phyloP scores from a whole-genome alignment of 768 basidiomycete genomes.

The Russula vinacea region DNA sequence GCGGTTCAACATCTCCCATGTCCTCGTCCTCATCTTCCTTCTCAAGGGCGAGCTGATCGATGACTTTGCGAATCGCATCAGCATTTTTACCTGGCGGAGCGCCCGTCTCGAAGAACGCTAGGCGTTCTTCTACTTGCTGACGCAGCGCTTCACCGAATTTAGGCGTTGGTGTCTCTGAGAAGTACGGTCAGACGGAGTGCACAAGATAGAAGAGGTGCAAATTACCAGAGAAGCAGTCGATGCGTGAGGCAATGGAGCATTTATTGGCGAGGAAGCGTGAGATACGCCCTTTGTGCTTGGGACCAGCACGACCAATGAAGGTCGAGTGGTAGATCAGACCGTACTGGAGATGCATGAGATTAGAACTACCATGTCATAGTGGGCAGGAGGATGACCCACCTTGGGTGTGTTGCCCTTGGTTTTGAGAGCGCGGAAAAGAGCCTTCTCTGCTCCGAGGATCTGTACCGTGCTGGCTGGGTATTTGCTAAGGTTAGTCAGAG shows the following conservation, averaged over 20 bases:
- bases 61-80: conserved; percentile 86
- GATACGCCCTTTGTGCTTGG: conserved; percentile 95
- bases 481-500: conserved; percentile 94
- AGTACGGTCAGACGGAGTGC: background rate
- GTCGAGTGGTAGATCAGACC: conserved; percentile 96
- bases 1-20: conserved; percentile 44
- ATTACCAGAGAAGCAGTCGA: conserved; percentile 88
- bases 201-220: background rate
- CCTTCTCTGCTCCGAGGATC: conserved; percentile 97
- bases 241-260: conserved; percentile 93
- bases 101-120: conserved; percentile 92
- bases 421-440: conserved; percentile 94
- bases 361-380: background rate
- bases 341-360: conserved; percentile 54
- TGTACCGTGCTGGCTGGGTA: conserved; percentile 98
- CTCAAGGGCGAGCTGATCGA: conserved; percentile 73
- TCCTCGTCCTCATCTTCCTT: conserved; percentile 56
- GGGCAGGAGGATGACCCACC: conserved; percentile 40
- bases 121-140: conserved; percentile 91
- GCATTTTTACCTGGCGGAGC: conserved; percentile 85
- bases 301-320: conserved; percentile 92
- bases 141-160: conserved; percentile 95
- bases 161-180: conserved; percentile 71
- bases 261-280: conserved; percentile 99
- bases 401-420: conserved; percentile 99